Base-by-base conservation (phyloP, 164 flowering plant genomes). In the Liquidambar formosana region DNA sequence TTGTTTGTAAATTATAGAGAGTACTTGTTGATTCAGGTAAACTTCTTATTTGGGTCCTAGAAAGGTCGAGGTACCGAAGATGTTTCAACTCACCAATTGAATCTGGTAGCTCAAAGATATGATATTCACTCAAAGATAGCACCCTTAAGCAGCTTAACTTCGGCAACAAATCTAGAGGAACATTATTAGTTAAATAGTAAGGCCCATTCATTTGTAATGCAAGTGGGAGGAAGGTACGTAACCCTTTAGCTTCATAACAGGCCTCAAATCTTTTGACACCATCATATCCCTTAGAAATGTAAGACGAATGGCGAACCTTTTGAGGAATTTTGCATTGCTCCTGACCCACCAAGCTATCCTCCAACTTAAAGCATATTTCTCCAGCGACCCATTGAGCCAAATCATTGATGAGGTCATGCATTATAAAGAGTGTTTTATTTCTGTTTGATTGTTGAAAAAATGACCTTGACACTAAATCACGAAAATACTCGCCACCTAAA, bases 211-310 rank as follows among this genome's bases (percentile, higher is more conserved):
- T n/a, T n/a, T n/a, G 16, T n/a, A 6, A 8, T 4, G 0, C 13
- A 6, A 73, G 8, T 14, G 72, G 69, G 18, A 71, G 65, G 57
- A 72, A 76, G 14, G 88, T 79, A 2, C 82, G 64, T 23, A 84
- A 64, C 18, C 23, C 1, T 28, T 68, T 59, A 0, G 25, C 58
- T 19, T 75, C 49, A 21, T 15, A 4, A 0, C 79, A 14, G 0
- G 51, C 43, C 19, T 73, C 68, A 51, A 77, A 78, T 51, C 33
- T 66, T 10, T 47, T 27, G 11, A 33, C 26, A 13, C 10, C 65
- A 38, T 75, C 74, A 48, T 51, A 60, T 1, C 28, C 3, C 0
- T 57, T 45, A 3, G 65, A 11, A 3, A 46, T 0, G 56, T 57
- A 77, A 1, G 81, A 75, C 9, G 69, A 70, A 67, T 81, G 74